Evolutionary conservation across 1,284 basidiomycete species (phyloP), one percentile per base, ranked within the genome.

Genomic region (Coniophora puteana): DNA sequence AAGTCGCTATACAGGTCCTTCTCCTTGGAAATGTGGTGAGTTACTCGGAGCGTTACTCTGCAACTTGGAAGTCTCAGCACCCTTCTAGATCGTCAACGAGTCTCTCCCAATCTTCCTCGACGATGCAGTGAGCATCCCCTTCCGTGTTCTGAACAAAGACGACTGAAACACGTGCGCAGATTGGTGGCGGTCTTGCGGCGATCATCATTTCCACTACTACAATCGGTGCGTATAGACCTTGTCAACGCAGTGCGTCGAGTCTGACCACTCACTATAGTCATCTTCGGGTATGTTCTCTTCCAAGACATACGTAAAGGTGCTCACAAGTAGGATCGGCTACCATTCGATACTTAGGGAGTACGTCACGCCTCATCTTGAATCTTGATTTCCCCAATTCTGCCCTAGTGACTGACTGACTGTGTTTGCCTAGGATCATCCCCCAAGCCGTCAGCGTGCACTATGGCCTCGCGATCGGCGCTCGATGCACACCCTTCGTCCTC

Each of bases 71-170:
- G 13, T 36, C 10, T 16, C 7, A n/a, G n/a, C n/a, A n/a, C n/a
- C n/a, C 4, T 36, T 32, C 3, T 47, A 82, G 86, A 82, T 93
- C 52, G 78, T 91, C 49, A 92, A 92, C 58, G 89, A 92, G 63
- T 88, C 83, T 57, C 76, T 96, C 41, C 92, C 92, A n/a, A 92
- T 95, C 47, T 93, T 95, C 60, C 69, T 94, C 33, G 90, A 96
- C 55, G 86, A 80, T 44, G 84, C 92, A 8, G 82, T 86, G 58
- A 33, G 35, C 27, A 34, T 17, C 25, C 32, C 18, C 3, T 36
- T 3, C 4, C 35, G 25, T 36, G 32, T 36, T n/a, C n/a, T n/a
- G n/a, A n/a, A n/a, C n/a, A n/a, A n/a, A n/a, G n/a, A n/a, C n/a
- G n/a, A n/a, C n/a, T n/a, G n/a, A n/a, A n/a, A n/a, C n/a, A n/a